These are phyloP conservation scores for Alnus glutinosa DNA, from an alignment of 306 rosid species.

Conservation along the genomic window DNA sequence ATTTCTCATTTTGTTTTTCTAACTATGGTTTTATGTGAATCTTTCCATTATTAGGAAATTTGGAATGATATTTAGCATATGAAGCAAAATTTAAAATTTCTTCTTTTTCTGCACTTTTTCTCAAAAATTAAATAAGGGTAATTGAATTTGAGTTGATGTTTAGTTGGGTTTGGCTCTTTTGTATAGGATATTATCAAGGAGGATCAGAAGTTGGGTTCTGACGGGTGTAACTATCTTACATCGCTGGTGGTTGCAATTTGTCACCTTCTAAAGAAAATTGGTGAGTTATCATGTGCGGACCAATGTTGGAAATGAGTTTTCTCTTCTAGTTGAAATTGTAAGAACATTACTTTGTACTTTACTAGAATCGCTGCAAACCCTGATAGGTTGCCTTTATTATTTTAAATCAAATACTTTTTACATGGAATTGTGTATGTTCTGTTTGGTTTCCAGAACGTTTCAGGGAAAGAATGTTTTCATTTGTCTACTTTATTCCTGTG, in stretches of 20 bases:
- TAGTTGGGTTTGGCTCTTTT: slow-evolving; percentile 23
- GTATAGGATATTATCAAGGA: slow-evolving; percentile 46
- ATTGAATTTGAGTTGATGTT: slow-evolving; percentile 1
- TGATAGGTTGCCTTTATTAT: neutral
- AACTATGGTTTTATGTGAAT: neutral
- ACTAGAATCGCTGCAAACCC: neutral
- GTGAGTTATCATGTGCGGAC: slow-evolving; percentile 36
- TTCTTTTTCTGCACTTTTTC: neutral
- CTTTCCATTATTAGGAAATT: neutral
- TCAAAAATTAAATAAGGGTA: slow-evolving; percentile 1
- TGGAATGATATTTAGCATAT: neutral
- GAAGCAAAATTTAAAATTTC: neutral
- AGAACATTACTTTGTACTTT: neutral
- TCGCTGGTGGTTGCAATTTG: slow-evolving; percentile 64
- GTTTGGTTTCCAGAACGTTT: neutral
- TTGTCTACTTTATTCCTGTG: neutral
- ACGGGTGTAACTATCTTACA: slow-evolving; percentile 43
- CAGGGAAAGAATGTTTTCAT: neutral
- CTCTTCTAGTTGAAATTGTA: slow-evolving; percentile 1
- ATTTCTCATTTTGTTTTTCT: neutral
- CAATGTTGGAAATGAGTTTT: slow-evolving; percentile 4
- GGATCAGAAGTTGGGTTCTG: slow-evolving; percentile 49
- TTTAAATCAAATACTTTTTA: neutral
- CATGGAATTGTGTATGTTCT: neutral
- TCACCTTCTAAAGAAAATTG: slow-evolving; percentile 68